These are phyloP conservation scores for Cymodocea nodosa DNA, from an alignment of 116 monocot genomes.

Conservation along the genomic window DNA sequence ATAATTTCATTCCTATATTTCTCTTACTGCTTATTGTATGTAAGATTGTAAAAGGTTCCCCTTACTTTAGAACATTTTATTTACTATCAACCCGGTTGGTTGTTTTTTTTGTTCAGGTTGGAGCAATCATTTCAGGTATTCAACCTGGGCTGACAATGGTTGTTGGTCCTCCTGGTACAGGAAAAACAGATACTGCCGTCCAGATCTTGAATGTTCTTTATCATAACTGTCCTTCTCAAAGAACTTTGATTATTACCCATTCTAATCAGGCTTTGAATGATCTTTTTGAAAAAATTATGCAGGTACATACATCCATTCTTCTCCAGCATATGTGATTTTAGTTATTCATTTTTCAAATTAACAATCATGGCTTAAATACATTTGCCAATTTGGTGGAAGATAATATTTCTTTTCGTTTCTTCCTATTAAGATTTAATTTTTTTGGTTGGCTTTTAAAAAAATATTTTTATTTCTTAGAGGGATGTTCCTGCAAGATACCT, in stretches of 20 bases:
- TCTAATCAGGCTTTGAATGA: slow-evolving; percentile 99
- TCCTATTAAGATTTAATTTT: neutral
- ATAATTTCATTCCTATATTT: too few species aligned
- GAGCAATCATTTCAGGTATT: slow-evolving; percentile 95
- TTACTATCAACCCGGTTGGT: neutral
- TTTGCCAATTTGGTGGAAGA: neutral
- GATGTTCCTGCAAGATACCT: slow-evolving; percentile 98
- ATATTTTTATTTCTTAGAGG: slow-evolving; percentile 32
- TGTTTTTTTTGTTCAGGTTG: slow-evolving; percentile 43
- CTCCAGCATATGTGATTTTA: neutral
- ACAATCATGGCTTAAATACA: too few species aligned
- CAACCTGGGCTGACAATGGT: slow-evolving; percentile 99
- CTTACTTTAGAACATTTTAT: neutral
- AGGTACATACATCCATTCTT: slow-evolving; percentile 28
- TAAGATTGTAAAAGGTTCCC: neutral
- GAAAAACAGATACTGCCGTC: slow-evolving; percentile 98
- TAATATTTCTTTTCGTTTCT: neutral
- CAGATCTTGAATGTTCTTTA: slow-evolving; percentile 98
- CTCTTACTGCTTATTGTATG: neutral
- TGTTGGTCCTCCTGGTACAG: slow-evolving; percentile 99
- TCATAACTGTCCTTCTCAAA: slow-evolving; percentile 97
- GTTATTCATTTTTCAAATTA: neutral
- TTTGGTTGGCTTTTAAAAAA: neutral
- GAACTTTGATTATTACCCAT: slow-evolving; percentile 96
- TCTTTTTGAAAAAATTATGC: slow-evolving; percentile 99